Evolutionary conservation across 257 asterid species (phyloP).

Genomic region (Petrea volubilis): DNA sequence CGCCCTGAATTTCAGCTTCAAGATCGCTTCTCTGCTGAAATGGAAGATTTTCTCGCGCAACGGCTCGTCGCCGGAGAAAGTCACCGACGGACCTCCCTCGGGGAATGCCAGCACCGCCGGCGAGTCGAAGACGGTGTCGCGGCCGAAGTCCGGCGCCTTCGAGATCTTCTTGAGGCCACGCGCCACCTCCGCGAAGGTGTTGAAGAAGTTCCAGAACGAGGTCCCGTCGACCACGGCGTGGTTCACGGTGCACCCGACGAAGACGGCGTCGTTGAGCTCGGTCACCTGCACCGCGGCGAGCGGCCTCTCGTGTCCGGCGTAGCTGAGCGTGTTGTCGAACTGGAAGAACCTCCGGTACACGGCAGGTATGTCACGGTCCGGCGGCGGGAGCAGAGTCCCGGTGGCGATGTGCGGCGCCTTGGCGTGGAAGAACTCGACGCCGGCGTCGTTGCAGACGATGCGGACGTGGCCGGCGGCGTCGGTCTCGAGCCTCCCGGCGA

Average conservation of each 20-base stretch:
- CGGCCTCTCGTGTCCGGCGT: conserved; percentile 75
- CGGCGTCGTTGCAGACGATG: conserved; percentile 64
- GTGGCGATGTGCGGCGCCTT: conserved; percentile 51
- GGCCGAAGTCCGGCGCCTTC: conserved; percentile 50
- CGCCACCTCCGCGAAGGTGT: conserved; percentile 70
- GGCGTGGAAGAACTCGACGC: conserved; percentile 75
- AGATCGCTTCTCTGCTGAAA: conserved; percentile 75
- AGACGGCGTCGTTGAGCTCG: conserved; percentile 65
- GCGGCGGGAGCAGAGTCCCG: conserved; percentile 31
- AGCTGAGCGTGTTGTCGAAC: conserved; percentile 68
- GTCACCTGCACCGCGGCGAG: conserved; percentile 77
- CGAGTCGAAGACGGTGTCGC: conserved; percentile 69
- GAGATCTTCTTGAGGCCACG: conserved; percentile 53
- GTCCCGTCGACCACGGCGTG: conserved; percentile 97
- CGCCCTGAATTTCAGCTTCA: conserved; percentile 55
- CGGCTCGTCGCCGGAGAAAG: conserved; percentile 77
- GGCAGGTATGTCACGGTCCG: conserved; percentile 49
- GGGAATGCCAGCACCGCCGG: conserved; percentile 65
- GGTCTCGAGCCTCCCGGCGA: conserved; percentile 86
- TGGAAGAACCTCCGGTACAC: conserved; percentile 66
- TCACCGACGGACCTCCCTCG: conserved; percentile 75
- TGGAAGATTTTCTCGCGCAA: conserved; percentile 76
- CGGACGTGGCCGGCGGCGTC: conserved; percentile 59
- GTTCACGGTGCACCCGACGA: conserved; percentile 74
- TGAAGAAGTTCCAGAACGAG: conserved; percentile 93